phyloP scores from a whole-genome alignment of 1,284 basidiomycete species.

The Sporisorium graminicola region DNA sequence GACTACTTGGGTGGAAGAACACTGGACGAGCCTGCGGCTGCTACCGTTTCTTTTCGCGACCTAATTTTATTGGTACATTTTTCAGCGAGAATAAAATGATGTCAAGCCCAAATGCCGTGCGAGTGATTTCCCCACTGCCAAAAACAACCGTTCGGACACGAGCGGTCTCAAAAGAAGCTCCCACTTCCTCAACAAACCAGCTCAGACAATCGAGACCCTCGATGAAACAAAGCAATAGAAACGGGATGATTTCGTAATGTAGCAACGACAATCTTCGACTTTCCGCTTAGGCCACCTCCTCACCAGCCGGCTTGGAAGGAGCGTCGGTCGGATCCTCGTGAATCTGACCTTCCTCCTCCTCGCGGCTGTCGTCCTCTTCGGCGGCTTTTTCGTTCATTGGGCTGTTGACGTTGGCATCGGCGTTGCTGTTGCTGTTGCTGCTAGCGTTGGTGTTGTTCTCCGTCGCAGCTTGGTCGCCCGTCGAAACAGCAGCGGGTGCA shows the following conservation, averaged over 20 bases:
- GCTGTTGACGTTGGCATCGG: neutral
- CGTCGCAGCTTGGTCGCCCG: neutral
- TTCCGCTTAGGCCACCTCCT: conserved; percentile 7
- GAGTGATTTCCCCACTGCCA: too few species aligned
- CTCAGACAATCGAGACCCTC: too few species aligned
- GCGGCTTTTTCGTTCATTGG: neutral
- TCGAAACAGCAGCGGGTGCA: conserved; percentile 6
- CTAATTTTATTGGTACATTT: too few species aligned
- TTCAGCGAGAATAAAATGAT: too few species aligned
- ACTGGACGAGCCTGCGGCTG: too few species aligned
- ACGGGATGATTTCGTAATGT: neutral
- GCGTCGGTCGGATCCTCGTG: conserved; percentile 14
- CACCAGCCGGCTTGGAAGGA: conserved; percentile 6
- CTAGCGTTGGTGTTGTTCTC: neutral
- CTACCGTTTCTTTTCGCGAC: too few species aligned
- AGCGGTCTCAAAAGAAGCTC: too few species aligned
- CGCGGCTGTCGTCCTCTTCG: conserved; percentile 8
- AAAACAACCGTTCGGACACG: too few species aligned
- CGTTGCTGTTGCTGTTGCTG: neutral
- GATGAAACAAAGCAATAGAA: neutral
- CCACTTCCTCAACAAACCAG: neutral
- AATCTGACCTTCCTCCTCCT: conserved; percentile 30
- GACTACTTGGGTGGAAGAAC: too few species aligned
- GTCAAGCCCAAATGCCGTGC: too few species aligned
- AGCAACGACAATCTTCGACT: neutral